Evolutionary conservation across 495 filamentous ascomycete species (phyloP), one percentile per base, ranked within the genome.

Genomic region (Usnea hakonensis): DNA sequence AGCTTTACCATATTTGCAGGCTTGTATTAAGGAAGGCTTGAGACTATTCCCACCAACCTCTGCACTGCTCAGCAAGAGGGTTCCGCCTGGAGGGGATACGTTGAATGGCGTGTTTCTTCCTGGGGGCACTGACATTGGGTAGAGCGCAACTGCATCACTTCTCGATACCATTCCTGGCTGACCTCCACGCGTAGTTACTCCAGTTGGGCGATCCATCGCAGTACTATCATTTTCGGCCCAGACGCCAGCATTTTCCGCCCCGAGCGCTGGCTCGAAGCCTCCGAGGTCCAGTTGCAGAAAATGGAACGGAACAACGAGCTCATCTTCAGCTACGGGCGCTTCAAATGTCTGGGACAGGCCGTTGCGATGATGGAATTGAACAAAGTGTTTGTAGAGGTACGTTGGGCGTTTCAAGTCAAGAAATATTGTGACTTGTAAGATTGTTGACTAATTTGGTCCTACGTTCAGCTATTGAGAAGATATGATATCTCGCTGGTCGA

Each of bases 231-330:
- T 2, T 90, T 85, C 70, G 86, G 85, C 5, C 66, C 76, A 23
- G 86, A 89, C 62, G 82, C 85, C 19, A 77, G 85, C 2, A 72
- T 72, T 10, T 90, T 78, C 64, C 71, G 80, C 19, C 86, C 87
- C 0, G 85, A 87, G 72, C 67, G 87, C 26, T 90, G 87, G 87
- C 64, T 90, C 60, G n/a, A 65, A 55, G 30, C 35, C 33, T 5
- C 4, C 11, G 46, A 68, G 68, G n/a, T 70, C 60, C 19, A 68
- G 37, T 52, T 69, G 58, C 5, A 61, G 53, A 16, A 68, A 60
- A 53, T 72, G 40, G 17, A 43, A 58, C 1, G 54, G 38, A 46
- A 43, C 5, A 28, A 68, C 7, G 77, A 78, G 21, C 66, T 80
- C 5, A 58, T 73, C 2, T 80, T 78, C 62, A 76, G 76, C 10